phyloP scores from a whole-genome alignment of 2,329 filamentous ascomycete species.

The Fusarium nodosum region DNA sequence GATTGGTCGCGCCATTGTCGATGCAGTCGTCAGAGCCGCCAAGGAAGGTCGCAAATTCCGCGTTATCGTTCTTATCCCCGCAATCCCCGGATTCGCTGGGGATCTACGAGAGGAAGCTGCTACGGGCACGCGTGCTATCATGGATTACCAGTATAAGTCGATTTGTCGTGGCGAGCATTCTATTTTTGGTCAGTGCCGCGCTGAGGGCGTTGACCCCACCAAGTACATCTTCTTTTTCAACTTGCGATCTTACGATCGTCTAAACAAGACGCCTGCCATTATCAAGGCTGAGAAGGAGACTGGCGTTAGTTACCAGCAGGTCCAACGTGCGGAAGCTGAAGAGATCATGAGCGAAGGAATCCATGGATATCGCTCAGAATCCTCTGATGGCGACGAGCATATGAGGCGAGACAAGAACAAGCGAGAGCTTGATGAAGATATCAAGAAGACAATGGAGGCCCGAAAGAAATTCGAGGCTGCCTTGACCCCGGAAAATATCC shows the following conservation, averaged over 20 bases:
- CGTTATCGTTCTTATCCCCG: conserved; percentile 90
- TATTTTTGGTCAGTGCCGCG: conserved; percentile 83
- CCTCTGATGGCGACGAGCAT: conserved; percentile 63
- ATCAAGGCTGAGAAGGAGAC: conserved; percentile 82
- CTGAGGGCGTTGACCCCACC: conserved; percentile 80
- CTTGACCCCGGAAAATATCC: conserved; percentile 55
- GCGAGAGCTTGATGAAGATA: conserved; percentile 54
- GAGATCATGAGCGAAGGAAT: conserved; percentile 85
- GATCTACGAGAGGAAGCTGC: conserved; percentile 88
- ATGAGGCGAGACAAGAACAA: conserved; percentile 60
- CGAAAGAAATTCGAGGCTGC: conserved; percentile 68
- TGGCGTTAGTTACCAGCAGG: conserved; percentile 85
- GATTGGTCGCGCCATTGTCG: conserved; percentile 89
- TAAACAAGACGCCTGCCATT: conserved; percentile 84
- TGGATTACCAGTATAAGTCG: conserved; percentile 99
- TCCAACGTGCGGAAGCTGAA: conserved; percentile 89
- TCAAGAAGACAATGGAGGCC: conserved; percentile 59
- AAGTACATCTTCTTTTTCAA: conserved; percentile 96
- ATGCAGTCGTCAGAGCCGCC: conserved; percentile 84
- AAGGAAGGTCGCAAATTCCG: conserved; percentile 90
- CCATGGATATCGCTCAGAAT: conserved; percentile 65
- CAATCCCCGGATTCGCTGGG: conserved; percentile 93
- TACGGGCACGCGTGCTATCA: conserved; percentile 89
- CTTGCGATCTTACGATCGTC: conserved; percentile 88
- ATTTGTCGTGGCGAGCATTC: conserved; percentile 93